Conservation (phyloP, 805 yeast species). For the Priceomyces haplophilus region DNA sequence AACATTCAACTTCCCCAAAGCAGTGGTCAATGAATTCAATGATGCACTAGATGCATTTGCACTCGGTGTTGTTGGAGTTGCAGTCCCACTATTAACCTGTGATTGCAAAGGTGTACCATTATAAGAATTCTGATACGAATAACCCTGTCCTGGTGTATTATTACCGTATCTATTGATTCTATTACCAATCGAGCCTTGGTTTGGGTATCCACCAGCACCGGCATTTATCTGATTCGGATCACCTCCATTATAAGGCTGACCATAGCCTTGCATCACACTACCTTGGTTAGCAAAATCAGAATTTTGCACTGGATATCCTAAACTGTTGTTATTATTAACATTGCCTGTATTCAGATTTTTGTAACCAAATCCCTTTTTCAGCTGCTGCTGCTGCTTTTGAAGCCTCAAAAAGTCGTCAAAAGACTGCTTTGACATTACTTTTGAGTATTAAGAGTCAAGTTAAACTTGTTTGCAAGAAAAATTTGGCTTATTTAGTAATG, state of each 20-base stretch:
- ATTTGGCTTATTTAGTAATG: background rate
- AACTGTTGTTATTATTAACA: slow-evolving; percentile 9
- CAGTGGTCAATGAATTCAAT: slow-evolving; percentile 66
- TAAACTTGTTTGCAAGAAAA: background rate
- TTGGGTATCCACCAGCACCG: background rate
- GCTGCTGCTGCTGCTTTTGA: slow-evolving; percentile 38
- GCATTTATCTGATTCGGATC: background rate
- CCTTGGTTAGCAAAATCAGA: background rate
- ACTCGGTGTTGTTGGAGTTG: slow-evolving; percentile 32
- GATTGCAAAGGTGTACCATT: slow-evolving; percentile 26
- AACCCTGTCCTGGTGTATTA: slow-evolving; percentile 2
- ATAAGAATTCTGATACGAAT: slow-evolving; percentile 7
- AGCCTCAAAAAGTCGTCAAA: slow-evolving; percentile 52
- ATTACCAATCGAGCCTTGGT: slow-evolving; percentile 1
- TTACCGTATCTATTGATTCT: slow-evolving; percentile 3
- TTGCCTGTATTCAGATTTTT: slow-evolving; percentile 9
- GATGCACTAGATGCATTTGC: slow-evolving; percentile 62
- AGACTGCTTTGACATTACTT: slow-evolving; percentile 33
- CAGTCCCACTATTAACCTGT: slow-evolving; percentile 33
- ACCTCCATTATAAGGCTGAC: background rate
- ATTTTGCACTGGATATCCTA: slow-evolving; percentile 5
- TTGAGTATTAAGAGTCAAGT: background rate
- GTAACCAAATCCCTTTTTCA: slow-evolving; percentile 27
- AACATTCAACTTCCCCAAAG: slow-evolving; percentile 57
- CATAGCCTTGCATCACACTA: background rate